Evolutionary conservation across 1,284 basidiomycete species (phyloP), one percentile per base, ranked within the genome.

Genomic region (Melampsora larici-populina): DNA sequence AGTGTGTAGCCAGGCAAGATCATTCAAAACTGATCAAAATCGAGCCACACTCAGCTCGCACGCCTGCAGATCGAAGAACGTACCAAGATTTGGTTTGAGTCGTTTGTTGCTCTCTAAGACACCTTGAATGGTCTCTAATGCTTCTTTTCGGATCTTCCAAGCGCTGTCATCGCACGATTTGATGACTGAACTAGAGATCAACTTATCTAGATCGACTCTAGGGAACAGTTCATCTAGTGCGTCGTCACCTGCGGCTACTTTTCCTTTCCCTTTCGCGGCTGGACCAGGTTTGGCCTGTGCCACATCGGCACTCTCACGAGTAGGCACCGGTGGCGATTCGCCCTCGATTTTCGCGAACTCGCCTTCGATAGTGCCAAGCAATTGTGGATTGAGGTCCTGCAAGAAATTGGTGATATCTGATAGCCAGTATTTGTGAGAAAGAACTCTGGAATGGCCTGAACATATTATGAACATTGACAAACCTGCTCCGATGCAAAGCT

Each of bases 141-240:
- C 94, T 82, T 97, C 97, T 84, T 99, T 99, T 85, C 96, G 91
- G 7, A 89, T 90, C 86, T 99, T 99, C 97, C 97, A 99, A 73
- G 83, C 83, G 0, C 93, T 90, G 81, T 98, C 97, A 81, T 94
- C 92, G 40, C 75, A 78, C 0, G 89, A 86, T 36, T 95, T 85
- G 66, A 98, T 91, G 1, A 89, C 89, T 0, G 93, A 92, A n/a
- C 90, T 89, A 79, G 91, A 90, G 51, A 99, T 86, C 31, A 99
- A 85, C 78, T 89, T 88, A 81, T 99, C 96, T 66, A 99, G 86
- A 81, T 99, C 96, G 40, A 97, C 92, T 36, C 97, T 89, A 24
- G 97, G 97, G 82, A 97, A 94, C 31, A 99, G 87, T 76, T 97
- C 94, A 82, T 98, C 97, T 80, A 97, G 82, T 9, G 94, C 89